Percentiles rank a stretch among this genome's conserved stretches.
Conservation (phyloP, 75 land plant genomes). For the Selaginella tamariscina region DNA sequence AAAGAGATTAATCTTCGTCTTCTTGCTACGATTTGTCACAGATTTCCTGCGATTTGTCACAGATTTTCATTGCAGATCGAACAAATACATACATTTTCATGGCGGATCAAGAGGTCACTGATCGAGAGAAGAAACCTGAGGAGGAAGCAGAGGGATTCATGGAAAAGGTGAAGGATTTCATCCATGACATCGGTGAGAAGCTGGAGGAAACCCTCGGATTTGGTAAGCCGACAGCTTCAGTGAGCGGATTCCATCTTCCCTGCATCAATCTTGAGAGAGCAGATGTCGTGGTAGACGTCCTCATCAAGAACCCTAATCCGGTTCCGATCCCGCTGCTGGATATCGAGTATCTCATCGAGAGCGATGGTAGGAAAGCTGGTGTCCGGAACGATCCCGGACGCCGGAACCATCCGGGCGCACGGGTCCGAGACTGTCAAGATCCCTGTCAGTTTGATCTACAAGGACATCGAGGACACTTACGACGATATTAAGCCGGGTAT, state of each 20-base stretch:
- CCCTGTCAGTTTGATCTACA: constrained; percentile 60
- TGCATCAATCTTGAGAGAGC: constrained; percentile 55
- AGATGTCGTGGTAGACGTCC: constrained; percentile 69
- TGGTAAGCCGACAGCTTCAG: constrained; percentile 80
- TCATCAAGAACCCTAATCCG: constrained; percentile 75
- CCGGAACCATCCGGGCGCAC: constrained; percentile 81
- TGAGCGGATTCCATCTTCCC: constrained; percentile 56
- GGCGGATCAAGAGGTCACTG: not conserved
- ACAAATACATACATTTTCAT: not conserved
- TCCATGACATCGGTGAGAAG: constrained; percentile 75
- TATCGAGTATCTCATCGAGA: constrained; percentile 67
- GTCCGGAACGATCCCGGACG: constrained; percentile 88
- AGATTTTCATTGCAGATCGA: not conserved
- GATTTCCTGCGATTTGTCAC: constrained; percentile 6
- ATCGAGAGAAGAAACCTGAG: constrained; percentile 25
- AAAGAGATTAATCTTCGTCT: too few species aligned
- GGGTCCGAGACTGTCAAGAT: constrained; percentile 86
- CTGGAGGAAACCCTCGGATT: constrained; percentile 70
- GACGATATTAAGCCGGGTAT: constrained; percentile 75
- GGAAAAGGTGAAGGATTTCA: constrained; percentile 70
- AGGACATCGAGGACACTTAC: constrained; percentile 75
- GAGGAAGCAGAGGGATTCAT: constrained; percentile 47
- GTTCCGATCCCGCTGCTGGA: constrained; percentile 82
- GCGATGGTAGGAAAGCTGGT: constrained; percentile 82
- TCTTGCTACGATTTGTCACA: too few species aligned